Percentiles rank a stretch among this genome's conserved stretches.
phyloP scores from a whole-genome alignment of 2,329 filamentous ascomycete species.

The Fusarium temperatum region DNA sequence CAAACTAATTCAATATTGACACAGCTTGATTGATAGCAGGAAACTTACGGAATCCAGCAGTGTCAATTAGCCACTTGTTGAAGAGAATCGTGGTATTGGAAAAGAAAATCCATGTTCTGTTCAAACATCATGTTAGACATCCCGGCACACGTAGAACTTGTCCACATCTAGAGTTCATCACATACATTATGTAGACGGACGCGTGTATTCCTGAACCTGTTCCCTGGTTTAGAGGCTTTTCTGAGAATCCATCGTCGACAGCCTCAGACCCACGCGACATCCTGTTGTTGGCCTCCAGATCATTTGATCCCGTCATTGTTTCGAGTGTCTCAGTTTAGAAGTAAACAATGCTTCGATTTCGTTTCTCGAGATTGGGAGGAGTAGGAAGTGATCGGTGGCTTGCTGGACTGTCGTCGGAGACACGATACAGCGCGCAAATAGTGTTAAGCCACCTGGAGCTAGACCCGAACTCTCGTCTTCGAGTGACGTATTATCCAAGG shows the following conservation, averaged over 20 bases:
- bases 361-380: background rate
- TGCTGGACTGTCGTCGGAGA: background rate
- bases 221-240: slow-evolving; percentile 41
- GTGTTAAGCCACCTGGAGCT: slow-evolving; percentile 17
- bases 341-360: background rate
- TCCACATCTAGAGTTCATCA: background rate
- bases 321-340: background rate
- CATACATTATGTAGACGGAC: slow-evolving; percentile 47
- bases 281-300: slow-evolving; percentile 24
- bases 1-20: background rate
- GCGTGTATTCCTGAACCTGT: slow-evolving; percentile 43
- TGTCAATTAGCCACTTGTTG: slow-evolving; percentile 89
- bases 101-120: slow-evolving; percentile 80
- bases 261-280: background rate
- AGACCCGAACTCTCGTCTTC: slow-evolving; percentile 17
- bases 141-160: background rate
- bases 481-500: slow-evolving; percentile 8
- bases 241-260: slow-evolving; percentile 13
- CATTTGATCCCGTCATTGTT: slow-evolving; percentile 18
- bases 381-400: slow-evolving; percentile 2
- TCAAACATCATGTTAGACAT: slow-evolving; percentile 16
- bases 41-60: slow-evolving; percentile 75
- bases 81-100: slow-evolving; percentile 88
- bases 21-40: background rate
- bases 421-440: slow-evolving; percentile 3